phyloP scores from a whole-genome alignment of 495 filamentous ascomycete species.

The Xylaria longipes region DNA sequence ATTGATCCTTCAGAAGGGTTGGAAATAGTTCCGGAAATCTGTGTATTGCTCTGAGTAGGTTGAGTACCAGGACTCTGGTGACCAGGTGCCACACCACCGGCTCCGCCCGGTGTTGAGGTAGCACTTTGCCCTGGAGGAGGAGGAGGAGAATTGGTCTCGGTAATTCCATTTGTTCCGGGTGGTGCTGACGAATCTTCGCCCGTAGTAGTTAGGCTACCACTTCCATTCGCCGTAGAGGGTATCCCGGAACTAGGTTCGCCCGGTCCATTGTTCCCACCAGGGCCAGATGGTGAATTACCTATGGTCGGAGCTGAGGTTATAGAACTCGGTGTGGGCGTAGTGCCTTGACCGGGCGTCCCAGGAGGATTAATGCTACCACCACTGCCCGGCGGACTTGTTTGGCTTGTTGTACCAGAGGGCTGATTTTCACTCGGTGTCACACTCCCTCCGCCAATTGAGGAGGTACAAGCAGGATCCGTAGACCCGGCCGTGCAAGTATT shows the following conservation, averaged over 20 bases:
- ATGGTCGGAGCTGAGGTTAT: neutral
- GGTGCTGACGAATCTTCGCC: slow-evolving; percentile 5
- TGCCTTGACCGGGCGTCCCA: slow-evolving; percentile 17
- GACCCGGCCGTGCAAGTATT: slow-evolving; percentile 30
- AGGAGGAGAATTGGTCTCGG: neutral
- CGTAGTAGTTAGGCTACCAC: neutral
- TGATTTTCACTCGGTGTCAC: slow-evolving; percentile 25
- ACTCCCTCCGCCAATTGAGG: slow-evolving; percentile 24
- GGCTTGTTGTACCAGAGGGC: slow-evolving; percentile 2
- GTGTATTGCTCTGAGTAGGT: slow-evolving; percentile 8
- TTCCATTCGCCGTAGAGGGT: slow-evolving; percentile 10
- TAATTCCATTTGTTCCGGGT: neutral
- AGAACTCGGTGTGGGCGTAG: neutral
- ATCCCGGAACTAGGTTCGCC: neutral
- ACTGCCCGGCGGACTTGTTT: slow-evolving; percentile 5
- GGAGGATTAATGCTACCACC: slow-evolving; percentile 17
- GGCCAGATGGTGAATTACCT: slow-evolving; percentile 1
- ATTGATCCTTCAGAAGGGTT: slow-evolving; percentile 13
- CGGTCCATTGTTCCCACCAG: neutral
- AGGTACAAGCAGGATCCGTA: slow-evolving; percentile 29
- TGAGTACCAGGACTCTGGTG: slow-evolving; percentile 13
- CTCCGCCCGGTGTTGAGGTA: slow-evolving; percentile 12
- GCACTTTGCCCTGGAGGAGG: neutral
- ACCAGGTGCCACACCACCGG: slow-evolving; percentile 26
- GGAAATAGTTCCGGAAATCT: slow-evolving; percentile 15